Percentiles rank a stretch among this genome's conserved stretches.
Conservation (phyloP, 352 stramenopile genomes). For the Halophytophthora batemanensis region DNA sequence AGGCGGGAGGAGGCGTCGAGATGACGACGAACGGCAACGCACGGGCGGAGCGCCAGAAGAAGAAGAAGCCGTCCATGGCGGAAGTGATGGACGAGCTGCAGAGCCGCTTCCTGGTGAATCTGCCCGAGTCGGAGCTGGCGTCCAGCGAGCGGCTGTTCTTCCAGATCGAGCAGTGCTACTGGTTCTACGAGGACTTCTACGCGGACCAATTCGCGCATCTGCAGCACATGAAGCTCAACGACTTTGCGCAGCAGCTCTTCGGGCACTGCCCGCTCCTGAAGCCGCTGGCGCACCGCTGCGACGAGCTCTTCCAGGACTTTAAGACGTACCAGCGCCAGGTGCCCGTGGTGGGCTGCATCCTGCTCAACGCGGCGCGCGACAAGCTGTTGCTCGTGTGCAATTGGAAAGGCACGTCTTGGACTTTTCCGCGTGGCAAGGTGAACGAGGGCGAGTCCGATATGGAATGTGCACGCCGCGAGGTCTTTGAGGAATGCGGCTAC, state of each 20-base stretch:
- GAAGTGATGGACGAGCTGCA: conserved; percentile 96
- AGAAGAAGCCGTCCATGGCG: conserved; percentile 61
- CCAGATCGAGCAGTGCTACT: conserved; percentile 97
- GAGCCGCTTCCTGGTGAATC: conserved; percentile 94
- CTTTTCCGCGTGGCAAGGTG: conserved; percentile 92
- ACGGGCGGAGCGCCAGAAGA: conserved; percentile 13
- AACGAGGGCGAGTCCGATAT: conserved; percentile 90
- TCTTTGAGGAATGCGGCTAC: conserved; percentile 92
- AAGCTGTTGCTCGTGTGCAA: conserved; percentile 91
- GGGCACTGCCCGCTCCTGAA: conserved; percentile 86
- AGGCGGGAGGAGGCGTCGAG: conserved; percentile 2
- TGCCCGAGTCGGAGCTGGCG: conserved; percentile 87
- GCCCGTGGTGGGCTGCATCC: conserved; percentile 92
- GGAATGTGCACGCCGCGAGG: conserved; percentile 88
- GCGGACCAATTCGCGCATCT: conserved; percentile 85
- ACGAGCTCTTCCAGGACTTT: conserved; percentile 93
- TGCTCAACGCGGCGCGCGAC: conserved; percentile 83
- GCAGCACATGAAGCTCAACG: conserved; percentile 91
- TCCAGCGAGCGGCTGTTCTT: conserved; percentile 96
- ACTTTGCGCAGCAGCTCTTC: conserved; percentile 93
- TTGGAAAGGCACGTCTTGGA: conserved; percentile 91
- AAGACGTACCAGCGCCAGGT: conserved; percentile 93
- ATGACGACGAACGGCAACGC: conserved; percentile 22
- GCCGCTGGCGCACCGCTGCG: conserved; percentile 82
- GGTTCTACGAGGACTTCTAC: conserved; percentile 98